phyloP scores from a whole-genome alignment of 495 filamentous ascomycete species.

The Tuber calosporum region DNA sequence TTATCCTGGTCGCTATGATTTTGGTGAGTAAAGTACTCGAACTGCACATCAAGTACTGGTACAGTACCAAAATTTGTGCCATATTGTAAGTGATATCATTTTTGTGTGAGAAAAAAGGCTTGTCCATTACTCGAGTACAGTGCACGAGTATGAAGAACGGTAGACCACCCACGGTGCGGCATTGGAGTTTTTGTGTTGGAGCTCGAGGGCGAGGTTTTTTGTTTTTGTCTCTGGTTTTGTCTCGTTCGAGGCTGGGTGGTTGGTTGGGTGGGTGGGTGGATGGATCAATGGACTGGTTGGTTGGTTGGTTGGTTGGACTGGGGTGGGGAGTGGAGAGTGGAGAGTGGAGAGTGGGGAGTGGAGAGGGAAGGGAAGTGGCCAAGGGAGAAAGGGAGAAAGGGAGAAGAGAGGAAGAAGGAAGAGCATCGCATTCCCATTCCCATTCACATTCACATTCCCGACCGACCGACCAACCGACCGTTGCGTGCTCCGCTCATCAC shows the following conservation, averaged over 20 bases:
- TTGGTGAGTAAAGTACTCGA: too few species aligned
- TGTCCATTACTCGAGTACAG: too few species aligned
- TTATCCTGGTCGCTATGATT: neutral
- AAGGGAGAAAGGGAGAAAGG: neutral
- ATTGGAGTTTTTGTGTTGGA: neutral
- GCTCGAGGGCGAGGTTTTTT: conserved; percentile 3
- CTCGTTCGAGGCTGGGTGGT: too few species aligned
- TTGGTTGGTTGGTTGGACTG: neutral
- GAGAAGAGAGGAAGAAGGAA: neutral
- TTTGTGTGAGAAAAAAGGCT: neutral
- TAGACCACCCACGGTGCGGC: too few species aligned
- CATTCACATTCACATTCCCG: too few species aligned
- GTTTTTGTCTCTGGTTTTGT: neutral
- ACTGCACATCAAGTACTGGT: too few species aligned
- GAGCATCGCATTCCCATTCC: conserved; percentile 2
- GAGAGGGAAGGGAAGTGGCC: neutral
- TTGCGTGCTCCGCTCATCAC: neutral
- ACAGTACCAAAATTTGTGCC: too few species aligned
- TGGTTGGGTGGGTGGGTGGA: neutral
- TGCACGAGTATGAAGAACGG: neutral
- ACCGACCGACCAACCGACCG: conserved; percentile 3
- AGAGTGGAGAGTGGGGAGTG: neutral
- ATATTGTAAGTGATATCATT: neutral
- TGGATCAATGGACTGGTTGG: neutral
- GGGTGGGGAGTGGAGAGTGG: neutral